Evolutionary conservation across 495 filamentous ascomycete genomes (phyloP).

Genomic region (Glutinoglossum americanum): DNA sequence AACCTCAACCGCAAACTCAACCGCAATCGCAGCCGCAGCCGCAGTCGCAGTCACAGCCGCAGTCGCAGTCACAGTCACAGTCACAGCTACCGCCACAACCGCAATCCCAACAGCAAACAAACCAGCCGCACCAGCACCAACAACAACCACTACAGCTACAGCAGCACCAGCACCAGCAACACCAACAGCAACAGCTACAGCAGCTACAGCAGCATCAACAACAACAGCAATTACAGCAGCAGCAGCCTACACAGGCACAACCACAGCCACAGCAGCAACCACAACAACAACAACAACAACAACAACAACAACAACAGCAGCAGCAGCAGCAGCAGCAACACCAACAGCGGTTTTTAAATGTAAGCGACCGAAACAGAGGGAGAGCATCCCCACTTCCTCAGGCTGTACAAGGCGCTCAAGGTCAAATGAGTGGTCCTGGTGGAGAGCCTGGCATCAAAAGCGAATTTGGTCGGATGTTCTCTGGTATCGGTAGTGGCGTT

Average conservation of each 20-base stretch:
- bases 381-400: slow-evolving; percentile 65
- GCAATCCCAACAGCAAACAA: neutral
- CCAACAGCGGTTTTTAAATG: slow-evolving; percentile 21
- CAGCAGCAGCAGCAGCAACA: slow-evolving; percentile 17
- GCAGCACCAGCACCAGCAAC: slow-evolving; percentile 7
- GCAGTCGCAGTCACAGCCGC: neutral
- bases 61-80: neutral
- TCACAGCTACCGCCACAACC: slow-evolving; percentile 7
- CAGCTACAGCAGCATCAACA: slow-evolving; percentile 13
- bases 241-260: slow-evolving; percentile 21
- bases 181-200: slow-evolving; percentile 10
- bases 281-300: slow-evolving; percentile 16
- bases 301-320: slow-evolving; percentile 24
- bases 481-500: slow-evolving; percentile 71
- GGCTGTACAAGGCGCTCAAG: slow-evolving; percentile 79
- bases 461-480: slow-evolving; percentile 80
- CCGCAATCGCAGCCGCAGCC: neutral
- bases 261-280: slow-evolving; percentile 21
- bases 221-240: slow-evolving; percentile 15
- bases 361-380: slow-evolving; percentile 37
- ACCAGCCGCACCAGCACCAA: slow-evolving; percentile 12
- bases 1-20: neutral
- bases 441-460: slow-evolving; percentile 74
- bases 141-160: neutral
- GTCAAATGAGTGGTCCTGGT: slow-evolving; percentile 46